phyloP scores from a whole-genome alignment of 2,329 filamentous ascomycete genomes.

The Botrytis sinoallii region DNA sequence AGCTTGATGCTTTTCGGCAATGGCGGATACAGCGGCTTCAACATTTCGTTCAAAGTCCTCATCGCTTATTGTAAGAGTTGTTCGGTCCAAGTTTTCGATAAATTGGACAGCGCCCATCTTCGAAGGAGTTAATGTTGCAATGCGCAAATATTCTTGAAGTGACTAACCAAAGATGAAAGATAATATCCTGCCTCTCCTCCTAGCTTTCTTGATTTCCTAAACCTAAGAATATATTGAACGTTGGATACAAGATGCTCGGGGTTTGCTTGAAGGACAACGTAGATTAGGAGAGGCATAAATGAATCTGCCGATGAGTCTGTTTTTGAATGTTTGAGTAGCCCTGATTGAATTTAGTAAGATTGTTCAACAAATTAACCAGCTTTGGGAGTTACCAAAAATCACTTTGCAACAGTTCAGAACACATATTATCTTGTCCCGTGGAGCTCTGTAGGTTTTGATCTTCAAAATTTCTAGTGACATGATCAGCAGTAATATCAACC shows the following conservation, averaged over 20 bases:
- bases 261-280: slow-evolving; percentile 90
- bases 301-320: slow-evolving; percentile 94
- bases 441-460: slow-evolving; percentile 95
- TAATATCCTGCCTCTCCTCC: slow-evolving; percentile 98
- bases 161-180: slow-evolving; percentile 78
- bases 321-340: slow-evolving; percentile 85
- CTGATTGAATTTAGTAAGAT: slow-evolving; percentile 43
- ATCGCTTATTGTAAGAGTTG: slow-evolving; percentile 86
- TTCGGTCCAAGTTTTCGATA: slow-evolving; percentile 93
- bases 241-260: slow-evolving; percentile 96
- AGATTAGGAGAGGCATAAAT: slow-evolving; percentile 92
- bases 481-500: slow-evolving; percentile 28
- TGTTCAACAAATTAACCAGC: slow-evolving; percentile 27
- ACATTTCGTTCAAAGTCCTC: slow-evolving; percentile 95
- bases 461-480: slow-evolving; percentile 74
- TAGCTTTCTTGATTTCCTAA: slow-evolving; percentile 94
- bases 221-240: slow-evolving; percentile 95
- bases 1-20: slow-evolving; percentile 80
- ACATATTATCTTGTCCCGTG: slow-evolving; percentile 96
- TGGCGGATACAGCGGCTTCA: slow-evolving; percentile 92
- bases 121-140: slow-evolving; percentile 24
- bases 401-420: slow-evolving; percentile 99
- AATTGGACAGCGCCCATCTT: slow-evolving; percentile 93
- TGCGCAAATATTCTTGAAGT: slow-evolving; percentile 1
- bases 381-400: slow-evolving; percentile 69